Evolutionary conservation across 1,284 basidiomycete genomes (phyloP).

Genomic region (Laetiporus sulphureus): DNA sequence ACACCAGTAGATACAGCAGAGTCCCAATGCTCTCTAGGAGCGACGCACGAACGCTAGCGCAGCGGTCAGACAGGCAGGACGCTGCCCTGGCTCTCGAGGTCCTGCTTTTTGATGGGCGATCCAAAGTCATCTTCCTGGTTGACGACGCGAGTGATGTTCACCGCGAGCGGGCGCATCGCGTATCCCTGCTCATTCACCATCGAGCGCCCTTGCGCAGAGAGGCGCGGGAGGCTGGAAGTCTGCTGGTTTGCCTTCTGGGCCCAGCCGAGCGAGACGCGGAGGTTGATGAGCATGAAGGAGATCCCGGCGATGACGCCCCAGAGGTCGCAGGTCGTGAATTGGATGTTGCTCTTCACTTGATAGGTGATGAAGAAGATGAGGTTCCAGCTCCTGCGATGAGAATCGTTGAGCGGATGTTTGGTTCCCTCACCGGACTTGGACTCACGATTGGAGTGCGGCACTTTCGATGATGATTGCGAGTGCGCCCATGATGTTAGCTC

Average conservation of each 20-base stretch:
- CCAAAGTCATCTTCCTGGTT: conserved; percentile 7
- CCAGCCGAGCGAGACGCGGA: conserved; percentile 7
- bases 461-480: conserved; percentile 6
- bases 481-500: conserved; percentile 6
- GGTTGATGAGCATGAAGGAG: conserved; percentile 8
- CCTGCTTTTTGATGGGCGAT: conserved; percentile 1
- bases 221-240: background rate
- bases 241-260: background rate
- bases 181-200: background rate
- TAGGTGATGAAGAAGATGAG: conserved; percentile 8
- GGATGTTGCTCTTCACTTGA: conserved; percentile 5
- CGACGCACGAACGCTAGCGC: no score
- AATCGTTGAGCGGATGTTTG: no score
- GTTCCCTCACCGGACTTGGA: no score
- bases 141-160: conserved; percentile 6
- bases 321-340: conserved; percentile 7
- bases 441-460: conserved; percentile 2
- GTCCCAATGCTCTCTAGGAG: no score
- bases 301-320: conserved; percentile 2
- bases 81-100: conserved; percentile 4
- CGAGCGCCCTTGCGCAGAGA: conserved; percentile 2
- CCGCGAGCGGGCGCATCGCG: conserved; percentile 4
- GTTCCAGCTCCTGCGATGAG: conserved; percentile 2
- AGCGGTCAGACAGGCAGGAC: conserved; percentile 6
- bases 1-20: no score